phyloP scores from a whole-genome alignment of 1,284 basidiomycete genomes.

The Apiotrichum laibachii region DNA sequence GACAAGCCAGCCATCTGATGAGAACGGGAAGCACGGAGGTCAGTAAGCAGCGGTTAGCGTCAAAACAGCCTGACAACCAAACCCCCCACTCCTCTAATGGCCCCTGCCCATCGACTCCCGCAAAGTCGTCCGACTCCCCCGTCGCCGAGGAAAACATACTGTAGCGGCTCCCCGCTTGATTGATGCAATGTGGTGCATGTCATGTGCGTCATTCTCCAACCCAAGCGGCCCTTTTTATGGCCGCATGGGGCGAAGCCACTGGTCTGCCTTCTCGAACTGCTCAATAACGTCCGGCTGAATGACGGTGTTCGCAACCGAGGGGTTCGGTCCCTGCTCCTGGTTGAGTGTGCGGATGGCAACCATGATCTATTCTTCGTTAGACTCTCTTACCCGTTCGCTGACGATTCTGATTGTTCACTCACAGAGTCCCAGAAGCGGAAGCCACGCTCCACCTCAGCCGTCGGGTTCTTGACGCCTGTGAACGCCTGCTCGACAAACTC shows the following conservation, averaged over 20 bases:
- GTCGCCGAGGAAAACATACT: too few species aligned
- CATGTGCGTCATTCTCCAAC: neutral
- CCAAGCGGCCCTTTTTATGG: conserved; percentile 54
- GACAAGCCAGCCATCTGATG: too few species aligned
- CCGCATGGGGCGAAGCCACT: conserved; percentile 87
- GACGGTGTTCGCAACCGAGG: conserved; percentile 55
- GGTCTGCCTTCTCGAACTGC: conserved; percentile 91
- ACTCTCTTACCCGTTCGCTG: too few species aligned
- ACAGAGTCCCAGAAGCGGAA: conserved; percentile 99
- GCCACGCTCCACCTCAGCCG: conserved; percentile 84
- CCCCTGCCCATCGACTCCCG: too few species aligned
- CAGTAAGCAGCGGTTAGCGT: too few species aligned
- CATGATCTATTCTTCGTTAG: conserved; percentile 62
- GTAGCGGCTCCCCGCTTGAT: too few species aligned
- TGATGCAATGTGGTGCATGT: neutral
- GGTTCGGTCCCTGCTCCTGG: conserved; percentile 68
- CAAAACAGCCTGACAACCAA: too few species aligned
- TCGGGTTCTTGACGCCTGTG: conserved; percentile 78
- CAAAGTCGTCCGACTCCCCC: too few species aligned
- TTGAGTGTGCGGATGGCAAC: conserved; percentile 82
- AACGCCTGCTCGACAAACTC: conserved; percentile 93
- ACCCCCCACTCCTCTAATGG: too few species aligned
- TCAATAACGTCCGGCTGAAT: conserved; percentile 65
- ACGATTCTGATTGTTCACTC: conserved; percentile 49
- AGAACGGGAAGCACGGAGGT: too few species aligned